These are phyloP conservation scores for Salix viminalis DNA, from an alignment of 345 rosid genomes.

Conservation along the genomic window DNA sequence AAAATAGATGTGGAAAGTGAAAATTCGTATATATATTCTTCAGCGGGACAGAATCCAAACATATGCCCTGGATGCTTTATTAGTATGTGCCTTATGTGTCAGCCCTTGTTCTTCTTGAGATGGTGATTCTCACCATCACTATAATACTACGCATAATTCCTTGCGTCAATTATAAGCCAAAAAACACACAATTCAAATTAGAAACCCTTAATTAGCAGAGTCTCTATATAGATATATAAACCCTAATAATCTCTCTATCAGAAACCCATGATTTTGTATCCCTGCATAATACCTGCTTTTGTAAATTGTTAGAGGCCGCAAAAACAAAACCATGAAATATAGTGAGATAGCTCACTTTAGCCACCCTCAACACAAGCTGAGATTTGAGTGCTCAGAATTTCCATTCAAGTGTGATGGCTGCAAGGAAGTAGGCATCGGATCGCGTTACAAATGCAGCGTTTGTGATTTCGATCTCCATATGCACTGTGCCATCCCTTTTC, in stretches of 20 bases:
- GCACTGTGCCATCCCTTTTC: constrained; percentile 65
- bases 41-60: constrained; percentile 20
- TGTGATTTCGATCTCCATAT: constrained; percentile 83
- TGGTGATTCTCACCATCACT: constrained; percentile 32
- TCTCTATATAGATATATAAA: neutral
- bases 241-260: neutral
- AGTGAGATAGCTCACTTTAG: constrained; percentile 65
- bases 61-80: neutral
- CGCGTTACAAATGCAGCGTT: constrained; percentile 55
- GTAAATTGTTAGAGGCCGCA: constrained; percentile 4
- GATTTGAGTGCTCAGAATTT: constrained; percentile 50
- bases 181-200: neutral
- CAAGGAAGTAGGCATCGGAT: constrained; percentile 89
- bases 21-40: constrained; percentile 36
- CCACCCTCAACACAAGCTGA: constrained; percentile 73
- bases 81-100: constrained; percentile 40
- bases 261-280: neutral
- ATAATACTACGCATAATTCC: constrained; percentile 39
- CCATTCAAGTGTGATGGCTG: constrained; percentile 96
- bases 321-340: constrained; percentile 49
- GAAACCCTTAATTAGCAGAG: neutral
- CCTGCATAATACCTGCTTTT: constrained; percentile 1
- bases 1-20: constrained; percentile 25
- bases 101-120: constrained; percentile 17
- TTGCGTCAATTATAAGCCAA: constrained; percentile 44